These are phyloP conservation scores for Aspergillus kassunensis DNA, from an alignment of 495 filamentous ascomycete genomes.

Conservation along the genomic window DNA sequence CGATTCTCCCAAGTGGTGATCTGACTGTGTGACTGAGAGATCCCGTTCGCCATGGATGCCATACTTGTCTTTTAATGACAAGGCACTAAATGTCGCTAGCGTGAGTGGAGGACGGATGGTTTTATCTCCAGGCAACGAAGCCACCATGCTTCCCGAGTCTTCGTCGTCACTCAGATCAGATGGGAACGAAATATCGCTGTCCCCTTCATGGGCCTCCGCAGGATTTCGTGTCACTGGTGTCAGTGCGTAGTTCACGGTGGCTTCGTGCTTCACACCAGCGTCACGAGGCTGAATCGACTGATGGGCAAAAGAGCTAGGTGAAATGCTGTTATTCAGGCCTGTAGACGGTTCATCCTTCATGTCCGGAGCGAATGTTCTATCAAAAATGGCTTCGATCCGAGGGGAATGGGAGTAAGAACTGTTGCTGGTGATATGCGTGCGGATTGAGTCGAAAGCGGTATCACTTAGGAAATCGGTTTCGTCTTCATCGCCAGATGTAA, in stretches of 20 bases:
- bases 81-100: background rate
- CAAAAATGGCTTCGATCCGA: constrained; percentile 83
- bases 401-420: constrained; percentile 48
- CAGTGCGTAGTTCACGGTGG: background rate
- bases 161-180: constrained; percentile 27
- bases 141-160: constrained; percentile 33
- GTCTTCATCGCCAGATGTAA: constrained; percentile 76
- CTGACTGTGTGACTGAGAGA: background rate
- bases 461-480: constrained; percentile 85
- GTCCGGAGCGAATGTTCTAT: constrained; percentile 64
- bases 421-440: constrained; percentile 69
- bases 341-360: constrained; percentile 54
- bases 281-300: constrained; percentile 25
- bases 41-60: background rate
- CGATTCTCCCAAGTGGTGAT: constrained; percentile 4
- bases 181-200: constrained; percentile 22
- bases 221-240: constrained; percentile 32
- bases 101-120: constrained; percentile 8
- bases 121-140: constrained; percentile 27
- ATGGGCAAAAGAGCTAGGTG: constrained; percentile 39
- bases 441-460: constrained; percentile 85
- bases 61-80: background rate
- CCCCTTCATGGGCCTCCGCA: constrained; percentile 7
- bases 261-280: background rate
- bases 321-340: constrained; percentile 50